These are phyloP conservation scores for Fusarium coicis DNA, from an alignment of 2,329 filamentous ascomycete genomes.

Conservation along the genomic window DNA sequence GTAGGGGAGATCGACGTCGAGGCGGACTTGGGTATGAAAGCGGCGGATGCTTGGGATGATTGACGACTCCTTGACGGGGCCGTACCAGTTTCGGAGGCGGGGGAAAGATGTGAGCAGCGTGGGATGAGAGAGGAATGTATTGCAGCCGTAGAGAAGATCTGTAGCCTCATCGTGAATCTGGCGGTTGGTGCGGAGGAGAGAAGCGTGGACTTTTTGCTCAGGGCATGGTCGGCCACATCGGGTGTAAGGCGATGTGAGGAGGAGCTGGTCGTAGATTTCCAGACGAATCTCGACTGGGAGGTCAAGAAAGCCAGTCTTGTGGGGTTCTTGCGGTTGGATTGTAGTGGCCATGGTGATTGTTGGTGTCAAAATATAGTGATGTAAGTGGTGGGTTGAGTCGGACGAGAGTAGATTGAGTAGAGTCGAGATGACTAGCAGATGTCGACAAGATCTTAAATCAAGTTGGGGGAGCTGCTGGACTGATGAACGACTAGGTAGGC, in stretches of 20 bases:
- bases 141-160: constrained; percentile 55
- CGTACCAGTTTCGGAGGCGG: constrained; percentile 49
- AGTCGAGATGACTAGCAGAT: constrained; percentile 6
- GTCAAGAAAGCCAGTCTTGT: constrained; percentile 49
- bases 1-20: constrained; percentile 54
- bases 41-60: constrained; percentile 51
- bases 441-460: constrained; percentile 18
- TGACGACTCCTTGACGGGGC: constrained; percentile 46
- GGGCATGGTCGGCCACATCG: constrained; percentile 32
- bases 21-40: constrained; percentile 53
- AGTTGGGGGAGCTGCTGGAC: constrained; percentile 16
- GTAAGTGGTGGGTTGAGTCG: neutral
- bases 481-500: constrained; percentile 8
- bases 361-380: neutral
- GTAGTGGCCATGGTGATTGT: constrained; percentile 36
- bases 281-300: constrained; percentile 59
- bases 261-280: constrained; percentile 58
- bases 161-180: constrained; percentile 56
- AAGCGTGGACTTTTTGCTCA: constrained; percentile 47
- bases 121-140: constrained; percentile 57
- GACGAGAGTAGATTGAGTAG: neutral
- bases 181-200: constrained; percentile 54
- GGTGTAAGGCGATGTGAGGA: constrained; percentile 49
- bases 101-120: constrained; percentile 55
- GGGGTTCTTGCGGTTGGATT: constrained; percentile 30